A percentile compares a stretch with the other conserved stretches of the same genome.
phyloP scores from a whole-genome alignment of 1,284 basidiomycete genomes.

The Takashimella tepidaria region DNA sequence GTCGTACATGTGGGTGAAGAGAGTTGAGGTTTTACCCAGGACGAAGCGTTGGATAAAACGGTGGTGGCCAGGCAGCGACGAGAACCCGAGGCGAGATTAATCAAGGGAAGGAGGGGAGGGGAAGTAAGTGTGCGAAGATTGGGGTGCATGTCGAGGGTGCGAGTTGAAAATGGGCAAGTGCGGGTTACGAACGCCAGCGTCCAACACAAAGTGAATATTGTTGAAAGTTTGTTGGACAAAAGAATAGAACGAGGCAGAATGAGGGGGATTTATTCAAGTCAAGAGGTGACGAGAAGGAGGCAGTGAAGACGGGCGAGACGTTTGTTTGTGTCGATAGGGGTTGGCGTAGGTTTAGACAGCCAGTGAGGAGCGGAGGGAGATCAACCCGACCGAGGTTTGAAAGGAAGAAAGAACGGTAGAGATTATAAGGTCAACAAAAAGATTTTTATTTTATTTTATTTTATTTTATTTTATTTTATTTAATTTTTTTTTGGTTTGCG shows the following conservation, averaged over 20 bases:
- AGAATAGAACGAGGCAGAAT: neutral
- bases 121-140: conserved; percentile 26
- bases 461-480: too few relatives aligned
- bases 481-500: too few relatives aligned
- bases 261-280: neutral
- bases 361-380: conserved; percentile 1
- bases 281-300: neutral
- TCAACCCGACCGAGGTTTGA: neutral
- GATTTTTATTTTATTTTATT: too few relatives aligned
- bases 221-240: neutral
- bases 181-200: neutral
- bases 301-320: too few relatives aligned
- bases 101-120: conserved; percentile 17
- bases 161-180: neutral
- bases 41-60: too few relatives aligned
- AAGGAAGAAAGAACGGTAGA: neutral
- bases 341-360: too few relatives aligned
- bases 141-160: conserved; percentile 25
- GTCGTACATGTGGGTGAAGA: conserved; percentile 1
- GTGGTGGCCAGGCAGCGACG: neutral
- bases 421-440: too few relatives aligned
- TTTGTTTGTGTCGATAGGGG: neutral
- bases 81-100: conserved; percentile 4
- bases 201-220: neutral
- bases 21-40: conserved; percentile 8